Evolutionary conservation across 371 early-diverging fungal species (phyloP), one percentile per base, ranked within the genome.

Genomic region (Conidiobolus incongruus): DNA sequence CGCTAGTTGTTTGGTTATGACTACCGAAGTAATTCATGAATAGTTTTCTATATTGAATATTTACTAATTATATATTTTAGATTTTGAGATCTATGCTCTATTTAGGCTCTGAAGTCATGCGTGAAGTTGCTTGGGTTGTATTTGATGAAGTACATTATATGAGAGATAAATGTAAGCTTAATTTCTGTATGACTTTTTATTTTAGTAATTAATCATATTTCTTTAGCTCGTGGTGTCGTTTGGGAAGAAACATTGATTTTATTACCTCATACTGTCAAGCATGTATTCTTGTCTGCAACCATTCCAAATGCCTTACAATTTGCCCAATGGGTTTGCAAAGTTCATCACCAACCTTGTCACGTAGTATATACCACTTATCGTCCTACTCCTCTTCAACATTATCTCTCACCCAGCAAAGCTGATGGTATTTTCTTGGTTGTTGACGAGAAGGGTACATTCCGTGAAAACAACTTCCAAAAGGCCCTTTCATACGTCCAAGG

Each of bases 141-240:
- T 99, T 91, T 67, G 99, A 99, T 59, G 99, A 99, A 70, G 84
- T 99, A 44, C 99, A 99, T 61, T 99, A 99, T 57, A 96, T 99
- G 99, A 66, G 94, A 53, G 92, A 95, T 56, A 56, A 64, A 45
- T 63, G 65, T 62, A 63, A 42, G 41, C 15, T 6, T 7, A 35
- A 22, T 38, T 3, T 19, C 13, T 21, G 15, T 11, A 33, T 3
- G 13, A 13, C 15, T 20, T 26, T 33, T 24, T 19, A 24, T 13
- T 17, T 33, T 35, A 17, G 29, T 15, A 4, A 5, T 33, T 45
- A 23, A n/a, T 21, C 24, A 6, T 20, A 4, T 40, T 34, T 5
- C 7, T 15, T 20, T 61, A 68, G 82, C 77, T 40, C 84, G 99
- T 52, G 99, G 99, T 55, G 99, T 99, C 12, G 98, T 99, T 0